Evolutionary conservation across 257 asterid genomes (phyloP).

Genomic region (Gentiana straminea): DNA sequence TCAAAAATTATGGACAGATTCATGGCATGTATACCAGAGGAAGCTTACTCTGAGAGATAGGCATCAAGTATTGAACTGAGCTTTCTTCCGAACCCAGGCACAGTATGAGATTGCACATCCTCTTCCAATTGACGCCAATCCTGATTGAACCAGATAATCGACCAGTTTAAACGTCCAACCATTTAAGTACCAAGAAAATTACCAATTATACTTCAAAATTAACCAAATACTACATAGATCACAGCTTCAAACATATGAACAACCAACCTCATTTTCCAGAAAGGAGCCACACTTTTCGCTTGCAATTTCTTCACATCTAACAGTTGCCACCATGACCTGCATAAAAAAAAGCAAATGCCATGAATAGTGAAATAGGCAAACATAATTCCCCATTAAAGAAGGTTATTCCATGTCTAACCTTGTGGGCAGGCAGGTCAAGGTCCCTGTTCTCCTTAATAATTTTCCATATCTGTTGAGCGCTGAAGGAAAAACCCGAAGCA

Average conservation of each 20-base stretch:
- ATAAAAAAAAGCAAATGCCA: not conserved
- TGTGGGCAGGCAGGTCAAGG: slow-evolving; percentile 86
- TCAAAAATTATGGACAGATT: not conserved
- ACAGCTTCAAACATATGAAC: slow-evolving; percentile 4
- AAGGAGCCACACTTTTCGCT: slow-evolving; percentile 69
- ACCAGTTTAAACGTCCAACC: not conserved
- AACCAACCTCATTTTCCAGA: slow-evolving; percentile 54
- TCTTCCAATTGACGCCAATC: slow-evolving; percentile 75
- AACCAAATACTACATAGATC: not conserved
- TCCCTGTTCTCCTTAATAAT: slow-evolving; percentile 85
- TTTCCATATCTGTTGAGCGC: slow-evolving; percentile 82
- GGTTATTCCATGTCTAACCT: slow-evolving; percentile 32
- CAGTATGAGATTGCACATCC: slow-evolving; percentile 61
- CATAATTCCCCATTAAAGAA: not conserved
- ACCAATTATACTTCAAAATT: not conserved
- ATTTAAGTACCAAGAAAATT: too few relatives aligned
- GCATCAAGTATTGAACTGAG: slow-evolving; percentile 51
- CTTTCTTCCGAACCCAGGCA: slow-evolving; percentile 76
- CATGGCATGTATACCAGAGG: not conserved
- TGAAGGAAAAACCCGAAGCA: slow-evolving; percentile 82
- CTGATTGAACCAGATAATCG: slow-evolving; percentile 20
- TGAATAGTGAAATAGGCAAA: too few relatives aligned
- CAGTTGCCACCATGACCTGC: slow-evolving; percentile 97
- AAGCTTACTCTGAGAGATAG: slow-evolving; percentile 68
- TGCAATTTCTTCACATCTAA: slow-evolving; percentile 91